Percentiles rank a stretch among this genome's conserved stretches.
phyloP scores from a whole-genome alignment of 2,329 filamentous ascomycete genomes.

The Colletotrichum magnum region DNA sequence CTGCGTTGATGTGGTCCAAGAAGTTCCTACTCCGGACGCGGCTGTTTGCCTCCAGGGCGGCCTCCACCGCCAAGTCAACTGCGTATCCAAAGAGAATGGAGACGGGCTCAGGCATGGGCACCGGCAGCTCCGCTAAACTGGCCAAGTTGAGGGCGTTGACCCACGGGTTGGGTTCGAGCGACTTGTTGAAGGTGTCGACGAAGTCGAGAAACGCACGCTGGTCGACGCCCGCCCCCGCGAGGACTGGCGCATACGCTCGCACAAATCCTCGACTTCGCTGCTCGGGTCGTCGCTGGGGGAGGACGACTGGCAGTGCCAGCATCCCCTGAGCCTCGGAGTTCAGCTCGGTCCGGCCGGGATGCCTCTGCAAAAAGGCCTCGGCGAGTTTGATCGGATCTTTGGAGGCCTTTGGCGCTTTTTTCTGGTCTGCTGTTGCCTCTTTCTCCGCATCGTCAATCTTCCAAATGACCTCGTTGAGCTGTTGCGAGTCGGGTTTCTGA shows the following conservation, averaged over 20 bases:
- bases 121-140: slow-evolving; percentile 53
- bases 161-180: slow-evolving; percentile 51
- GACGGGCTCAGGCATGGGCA: slow-evolving; percentile 52
- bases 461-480: neutral
- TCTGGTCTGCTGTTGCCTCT: neutral
- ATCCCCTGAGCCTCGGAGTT: rapidly evolving
- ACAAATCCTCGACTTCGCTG: slow-evolving; percentile 64
- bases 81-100: slow-evolving; percentile 59
- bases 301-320: slow-evolving; percentile 61
- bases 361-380: slow-evolving; percentile 14
- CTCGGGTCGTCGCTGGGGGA: slow-evolving; percentile 66
- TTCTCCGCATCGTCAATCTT: neutral
- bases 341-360: neutral
- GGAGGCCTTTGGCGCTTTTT: neutral
- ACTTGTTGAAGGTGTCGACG: slow-evolving; percentile 61
- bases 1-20: slow-evolving; percentile 68
- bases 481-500: neutral
- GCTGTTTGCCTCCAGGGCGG: slow-evolving; percentile 56
- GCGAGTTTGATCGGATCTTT: slow-evolving; percentile 11
- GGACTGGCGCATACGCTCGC: slow-evolving; percentile 65
- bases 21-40: slow-evolving; percentile 64
- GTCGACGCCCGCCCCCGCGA: slow-evolving; percentile 61
- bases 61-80: slow-evolving; percentile 57
- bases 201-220: slow-evolving; percentile 64
- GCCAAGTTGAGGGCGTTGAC: slow-evolving; percentile 59